Percentiles rank a stretch among this genome's conserved stretches.
phyloP scores from a whole-genome alignment of 73 alveolate species.

The Paramecium tetraurelia region DNA sequence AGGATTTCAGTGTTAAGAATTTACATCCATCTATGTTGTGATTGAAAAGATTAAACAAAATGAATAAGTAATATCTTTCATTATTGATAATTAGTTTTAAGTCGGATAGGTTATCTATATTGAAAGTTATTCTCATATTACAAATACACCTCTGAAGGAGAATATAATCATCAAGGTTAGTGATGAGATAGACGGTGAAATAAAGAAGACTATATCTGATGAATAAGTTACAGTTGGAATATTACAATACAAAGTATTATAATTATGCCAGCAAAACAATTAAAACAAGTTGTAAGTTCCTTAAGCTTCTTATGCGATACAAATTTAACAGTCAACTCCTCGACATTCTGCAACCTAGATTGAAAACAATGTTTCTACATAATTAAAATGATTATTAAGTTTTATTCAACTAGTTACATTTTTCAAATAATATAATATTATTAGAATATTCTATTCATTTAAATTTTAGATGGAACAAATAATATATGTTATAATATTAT shows the following conservation, averaged over 20 bases:
- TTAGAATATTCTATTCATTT: not conserved
- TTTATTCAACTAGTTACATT: not conserved
- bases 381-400: not conserved
- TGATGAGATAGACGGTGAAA: not conserved
- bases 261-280: not conserved
- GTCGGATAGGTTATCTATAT: not conserved
- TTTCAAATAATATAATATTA: not conserved
- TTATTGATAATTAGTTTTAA: not conserved
- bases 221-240: not conserved
- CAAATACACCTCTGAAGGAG: not conserved
- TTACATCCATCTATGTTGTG: not conserved
- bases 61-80: not conserved
- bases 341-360: not conserved
- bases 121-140: constrained; percentile 26
- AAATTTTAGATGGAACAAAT: no score
- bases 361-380: not conserved
- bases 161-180: not conserved
- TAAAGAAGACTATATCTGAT: constrained; percentile 4
- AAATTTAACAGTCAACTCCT: not conserved
- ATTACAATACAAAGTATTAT: not conserved
- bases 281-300: not conserved
- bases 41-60: constrained; percentile 12
- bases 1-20: not conserved
- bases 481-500: no score
- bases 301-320: not conserved